Base-by-base conservation (phyloP, 2,329 filamentous ascomycete species). In the Lecanicillium sp. region DNA sequence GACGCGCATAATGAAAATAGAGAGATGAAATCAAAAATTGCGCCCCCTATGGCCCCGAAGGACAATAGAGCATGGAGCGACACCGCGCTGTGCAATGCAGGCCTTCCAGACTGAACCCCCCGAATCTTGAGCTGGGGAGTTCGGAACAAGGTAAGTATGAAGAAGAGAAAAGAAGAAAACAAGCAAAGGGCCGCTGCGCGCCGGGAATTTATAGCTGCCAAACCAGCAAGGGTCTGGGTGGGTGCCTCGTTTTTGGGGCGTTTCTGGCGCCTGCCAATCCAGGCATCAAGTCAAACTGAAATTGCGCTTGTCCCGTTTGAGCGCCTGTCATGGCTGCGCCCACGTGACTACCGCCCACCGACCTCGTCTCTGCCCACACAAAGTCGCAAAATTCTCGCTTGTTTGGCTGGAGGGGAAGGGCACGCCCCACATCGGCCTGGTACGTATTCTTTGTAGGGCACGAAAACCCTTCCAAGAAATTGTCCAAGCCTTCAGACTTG, bases 51-150 rank as follows among this genome's bases (percentile, higher is more conserved):
- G 68, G 66, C 65, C 66, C 66, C 68, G 65, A 71, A 71, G 66
- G 65, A 65, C 66, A 71, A 69, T 70, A 59, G 60, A 71, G 61
- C 40, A 51, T 54, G 54, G 60, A 62, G 56, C 53, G 60, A 68
- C 66, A 60, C 69, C 69, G 63, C 69, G 68, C 52, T 68, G 69
- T 73, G 68, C 69, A 70, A 72, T 72, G 69, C 68, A 72, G 69
- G 67, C 61, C 60, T 64, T 58, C 64, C 61, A 55, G 49, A 53
- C 61, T 71, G 59, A 59, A 51, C 45, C 42, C 49, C 51, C 54
- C 59, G 49, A 59, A 59, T 68, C 65, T 53, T 71, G 68, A 72
- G 54, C 68, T 56, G 57, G 59, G 51, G 44, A 49, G 42, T 49
- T 58, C 60, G 56, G 55, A 61, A 62, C 62, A 72, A 72, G 68